These are phyloP conservation scores for Pulveroboletus sp. DNA, from an alignment of 768 basidiomycete species.

Conservation along the genomic window DNA sequence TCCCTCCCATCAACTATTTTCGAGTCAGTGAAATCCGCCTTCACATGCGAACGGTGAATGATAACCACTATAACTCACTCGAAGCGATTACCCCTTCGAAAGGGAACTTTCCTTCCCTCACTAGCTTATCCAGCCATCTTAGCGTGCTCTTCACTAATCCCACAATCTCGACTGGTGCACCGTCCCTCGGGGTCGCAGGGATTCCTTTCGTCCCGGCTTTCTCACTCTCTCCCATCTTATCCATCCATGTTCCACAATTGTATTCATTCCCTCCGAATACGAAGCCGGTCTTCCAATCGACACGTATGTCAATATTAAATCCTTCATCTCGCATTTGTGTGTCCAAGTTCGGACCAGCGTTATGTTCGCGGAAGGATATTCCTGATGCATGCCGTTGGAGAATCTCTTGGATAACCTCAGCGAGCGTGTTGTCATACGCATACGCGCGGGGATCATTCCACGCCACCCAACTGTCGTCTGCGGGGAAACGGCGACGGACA, in stretches of 20 bases:
- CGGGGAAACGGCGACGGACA: constrained; percentile 91
- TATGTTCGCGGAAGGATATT: constrained; percentile 92
- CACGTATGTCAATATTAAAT: constrained; percentile 87
- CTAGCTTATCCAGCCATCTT: constrained; percentile 78
- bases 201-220: constrained; percentile 91
- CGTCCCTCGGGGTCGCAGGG: constrained; percentile 95
- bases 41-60: neutral
- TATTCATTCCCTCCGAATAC: constrained; percentile 79
- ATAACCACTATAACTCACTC: constrained; percentile 55
- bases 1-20: constrained; percentile 62
- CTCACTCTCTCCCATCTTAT: constrained; percentile 94
- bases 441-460: constrained; percentile 89
- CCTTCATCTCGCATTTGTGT: constrained; percentile 93
- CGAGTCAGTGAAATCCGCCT: neutral
- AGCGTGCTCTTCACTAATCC: constrained; percentile 91
- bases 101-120: constrained; percentile 66
- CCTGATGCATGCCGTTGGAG: constrained; percentile 90
- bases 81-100: constrained; percentile 83
- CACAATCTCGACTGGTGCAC: constrained; percentile 93
- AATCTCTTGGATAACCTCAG: constrained; percentile 96
- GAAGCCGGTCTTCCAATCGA: constrained; percentile 95
- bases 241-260: constrained; percentile 98
- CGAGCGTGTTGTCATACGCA: constrained; percentile 72
- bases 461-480: constrained; percentile 88
- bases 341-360: constrained; percentile 95